A percentile compares a stretch with the other conserved stretches of the same genome.
Conservation (phyloP, 495 filamentous ascomycete species). For the Aspergillus ellipticus region DNA sequence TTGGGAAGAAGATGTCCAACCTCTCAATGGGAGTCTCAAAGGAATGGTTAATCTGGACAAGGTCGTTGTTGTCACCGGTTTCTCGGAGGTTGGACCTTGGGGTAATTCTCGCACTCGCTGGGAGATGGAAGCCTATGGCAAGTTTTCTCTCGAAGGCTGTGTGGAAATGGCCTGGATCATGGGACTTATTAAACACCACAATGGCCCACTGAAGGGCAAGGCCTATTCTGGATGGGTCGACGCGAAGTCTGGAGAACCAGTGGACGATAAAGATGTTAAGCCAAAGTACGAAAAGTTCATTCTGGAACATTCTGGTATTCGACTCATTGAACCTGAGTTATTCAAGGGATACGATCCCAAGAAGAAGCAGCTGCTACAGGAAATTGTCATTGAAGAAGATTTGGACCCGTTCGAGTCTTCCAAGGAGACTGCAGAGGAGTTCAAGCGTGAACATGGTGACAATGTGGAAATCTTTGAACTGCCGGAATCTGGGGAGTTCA, state of each 20-base stretch:
- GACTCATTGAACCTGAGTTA: conserved; percentile 93
- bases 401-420: conserved; percentile 95
- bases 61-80: conserved; percentile 95
- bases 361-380: conserved; percentile 96
- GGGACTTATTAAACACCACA: conserved; percentile 98
- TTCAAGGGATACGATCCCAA: conserved; percentile 98
- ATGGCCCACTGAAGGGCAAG: conserved; percentile 96
- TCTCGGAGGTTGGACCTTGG: conserved; percentile 95
- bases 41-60: conserved; percentile 99
- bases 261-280: conserved; percentile 98
- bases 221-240: conserved; percentile 98
- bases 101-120: conserved; percentile 96
- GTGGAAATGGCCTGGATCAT: conserved; percentile 99
- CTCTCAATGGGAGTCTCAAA: conserved; percentile 79
- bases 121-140: conserved; percentile 97
- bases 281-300: conserved; percentile 94
- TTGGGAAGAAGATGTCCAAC: conserved; percentile 87
- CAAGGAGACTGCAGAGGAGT: conserved; percentile 95
- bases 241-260: conserved; percentile 85
- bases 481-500: conserved; percentile 90
- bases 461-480: conserved; percentile 98
- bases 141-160: conserved; percentile 96
- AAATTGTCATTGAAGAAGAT: conserved; percentile 94
- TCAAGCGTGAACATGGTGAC: conserved; percentile 92
- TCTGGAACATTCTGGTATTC: conserved; percentile 94